Conservation (phyloP, 2,329 filamentous ascomycete genomes). For the Beauveria scarabaeidicola region DNA sequence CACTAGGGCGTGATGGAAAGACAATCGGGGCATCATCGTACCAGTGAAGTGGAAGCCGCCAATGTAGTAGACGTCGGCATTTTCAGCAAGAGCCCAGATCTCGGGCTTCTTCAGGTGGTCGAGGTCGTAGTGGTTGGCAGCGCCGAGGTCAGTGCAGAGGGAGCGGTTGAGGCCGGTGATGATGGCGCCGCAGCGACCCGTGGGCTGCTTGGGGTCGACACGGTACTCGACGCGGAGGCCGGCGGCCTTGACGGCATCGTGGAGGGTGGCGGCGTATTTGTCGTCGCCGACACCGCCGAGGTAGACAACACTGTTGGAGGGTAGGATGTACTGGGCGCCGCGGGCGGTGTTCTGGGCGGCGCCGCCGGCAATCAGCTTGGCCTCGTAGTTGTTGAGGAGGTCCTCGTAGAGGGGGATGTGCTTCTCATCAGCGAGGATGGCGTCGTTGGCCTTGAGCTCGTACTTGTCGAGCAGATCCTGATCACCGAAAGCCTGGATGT, state of each 20-base stretch:
- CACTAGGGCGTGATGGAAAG: background rate
- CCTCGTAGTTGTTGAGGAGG: slow-evolving; percentile 81
- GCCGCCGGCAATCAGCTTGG: slow-evolving; percentile 90
- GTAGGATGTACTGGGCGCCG: slow-evolving; percentile 92
- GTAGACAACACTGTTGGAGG: slow-evolving; percentile 82
- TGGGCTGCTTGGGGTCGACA: slow-evolving; percentile 73
- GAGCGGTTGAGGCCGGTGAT: slow-evolving; percentile 95
- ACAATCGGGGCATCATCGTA: slow-evolving; percentile 14
- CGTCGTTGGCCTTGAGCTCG: slow-evolving; percentile 88
- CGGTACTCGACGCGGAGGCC: slow-evolving; percentile 93
- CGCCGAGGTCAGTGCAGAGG: slow-evolving; percentile 90
- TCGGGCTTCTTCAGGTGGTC: slow-evolving; percentile 86
- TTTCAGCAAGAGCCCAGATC: slow-evolving; percentile 87
- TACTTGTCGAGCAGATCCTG: slow-evolving; percentile 87
- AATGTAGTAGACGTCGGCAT: slow-evolving; percentile 82
- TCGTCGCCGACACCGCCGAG: slow-evolving; percentile 91
- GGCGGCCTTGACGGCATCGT: slow-evolving; percentile 75
- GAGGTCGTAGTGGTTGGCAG: slow-evolving; percentile 93
- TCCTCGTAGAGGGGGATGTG: slow-evolving; percentile 89
- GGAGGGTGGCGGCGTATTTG: slow-evolving; percentile 86
- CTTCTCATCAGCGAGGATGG: slow-evolving; percentile 89
- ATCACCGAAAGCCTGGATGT: slow-evolving; percentile 85
- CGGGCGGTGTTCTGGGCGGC: slow-evolving; percentile 96
- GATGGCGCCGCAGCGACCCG: slow-evolving; percentile 89
- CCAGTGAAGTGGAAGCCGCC: slow-evolving; percentile 93